A percentile compares a stretch with the other conserved stretches of the same genome.
Evolutionary conservation across 352 stramenopile species (phyloP).

Genomic region (Pythium rishiriense): DNA sequence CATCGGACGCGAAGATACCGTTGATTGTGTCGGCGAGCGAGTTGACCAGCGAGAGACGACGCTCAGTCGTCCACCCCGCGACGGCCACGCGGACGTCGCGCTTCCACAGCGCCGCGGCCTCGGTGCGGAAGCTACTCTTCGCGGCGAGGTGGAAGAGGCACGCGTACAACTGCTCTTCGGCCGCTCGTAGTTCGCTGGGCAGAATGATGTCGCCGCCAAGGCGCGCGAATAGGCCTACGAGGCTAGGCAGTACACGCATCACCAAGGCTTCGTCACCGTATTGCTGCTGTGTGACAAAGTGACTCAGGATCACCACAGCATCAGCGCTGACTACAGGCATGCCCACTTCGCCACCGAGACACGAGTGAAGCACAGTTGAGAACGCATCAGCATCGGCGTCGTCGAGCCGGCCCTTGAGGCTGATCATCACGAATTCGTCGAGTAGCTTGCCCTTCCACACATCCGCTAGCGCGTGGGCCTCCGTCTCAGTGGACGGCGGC

Average conservation of each 20-base stretch:
- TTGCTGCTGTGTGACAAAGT: constrained; percentile 63
- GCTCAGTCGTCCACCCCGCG: constrained; percentile 41
- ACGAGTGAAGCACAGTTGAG: constrained; percentile 46
- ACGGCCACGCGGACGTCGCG: constrained; percentile 34
- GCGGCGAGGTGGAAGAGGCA: constrained; percentile 63
- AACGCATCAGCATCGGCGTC: constrained; percentile 58
- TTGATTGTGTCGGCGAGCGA: constrained; percentile 58
- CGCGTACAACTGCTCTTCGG: constrained; percentile 55
- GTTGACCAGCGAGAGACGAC: constrained; percentile 42
- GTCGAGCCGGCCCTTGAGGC: constrained; percentile 70
- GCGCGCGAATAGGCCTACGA: constrained; percentile 60
- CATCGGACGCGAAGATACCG: constrained; percentile 15
- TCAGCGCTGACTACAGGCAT: constrained; percentile 67
- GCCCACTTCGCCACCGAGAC: constrained; percentile 43
- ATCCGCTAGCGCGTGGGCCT: constrained; percentile 34
- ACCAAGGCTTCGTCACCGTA: constrained; percentile 36
- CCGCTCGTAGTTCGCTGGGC: constrained; percentile 50
- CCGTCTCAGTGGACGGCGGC: neutral
- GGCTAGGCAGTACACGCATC: constrained; percentile 59
- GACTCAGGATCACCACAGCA: constrained; percentile 67
- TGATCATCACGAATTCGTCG: constrained; percentile 82
- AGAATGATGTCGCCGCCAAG: constrained; percentile 31
- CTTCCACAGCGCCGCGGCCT: constrained; percentile 54
- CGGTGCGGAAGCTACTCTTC: constrained; percentile 45
- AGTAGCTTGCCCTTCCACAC: constrained; percentile 78